These are phyloP conservation scores for Sphaerobolus stellatus DNA, from an alignment of 1,284 basidiomycete genomes.

Conservation along the genomic window DNA sequence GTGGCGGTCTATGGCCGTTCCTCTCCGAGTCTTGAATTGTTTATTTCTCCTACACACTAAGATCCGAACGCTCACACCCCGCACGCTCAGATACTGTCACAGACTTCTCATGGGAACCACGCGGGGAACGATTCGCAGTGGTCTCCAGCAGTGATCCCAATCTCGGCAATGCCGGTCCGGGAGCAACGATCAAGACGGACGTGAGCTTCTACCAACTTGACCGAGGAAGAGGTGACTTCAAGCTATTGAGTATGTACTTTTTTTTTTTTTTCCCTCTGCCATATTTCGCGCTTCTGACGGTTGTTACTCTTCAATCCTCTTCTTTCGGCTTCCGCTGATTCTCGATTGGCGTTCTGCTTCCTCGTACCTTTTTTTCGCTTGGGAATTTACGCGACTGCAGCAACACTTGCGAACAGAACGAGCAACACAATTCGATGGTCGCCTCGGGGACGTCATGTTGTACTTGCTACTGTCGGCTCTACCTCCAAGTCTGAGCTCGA, in stretches of 20 bases:
- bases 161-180: constrained; percentile 84
- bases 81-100: constrained; percentile 78
- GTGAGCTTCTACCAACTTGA: constrained; percentile 97
- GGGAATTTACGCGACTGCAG: constrained; percentile 37
- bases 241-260: constrained; percentile 67
- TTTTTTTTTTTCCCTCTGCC: constrained; percentile 14
- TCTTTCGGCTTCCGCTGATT: neutral
- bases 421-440: constrained; percentile 98
- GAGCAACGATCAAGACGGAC: constrained; percentile 93
- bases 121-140: constrained; percentile 93
- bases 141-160: constrained; percentile 95
- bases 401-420: constrained; percentile 81
- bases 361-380: neutral
- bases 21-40: neutral
- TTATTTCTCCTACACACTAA: neutral
- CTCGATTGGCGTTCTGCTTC: neutral
- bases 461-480: constrained; percentile 94
- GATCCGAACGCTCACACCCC: constrained; percentile 8
- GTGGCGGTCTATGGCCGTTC: neutral
- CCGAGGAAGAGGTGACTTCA: constrained; percentile 92
- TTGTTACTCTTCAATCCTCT: neutral
- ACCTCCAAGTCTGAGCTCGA: constrained; percentile 96
- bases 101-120: constrained; percentile 98
- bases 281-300: constrained; percentile 4
- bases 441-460: constrained; percentile 93